Conservation (phyloP, 495 filamentous ascomycete species). For the Penicillium nucicola region DNA sequence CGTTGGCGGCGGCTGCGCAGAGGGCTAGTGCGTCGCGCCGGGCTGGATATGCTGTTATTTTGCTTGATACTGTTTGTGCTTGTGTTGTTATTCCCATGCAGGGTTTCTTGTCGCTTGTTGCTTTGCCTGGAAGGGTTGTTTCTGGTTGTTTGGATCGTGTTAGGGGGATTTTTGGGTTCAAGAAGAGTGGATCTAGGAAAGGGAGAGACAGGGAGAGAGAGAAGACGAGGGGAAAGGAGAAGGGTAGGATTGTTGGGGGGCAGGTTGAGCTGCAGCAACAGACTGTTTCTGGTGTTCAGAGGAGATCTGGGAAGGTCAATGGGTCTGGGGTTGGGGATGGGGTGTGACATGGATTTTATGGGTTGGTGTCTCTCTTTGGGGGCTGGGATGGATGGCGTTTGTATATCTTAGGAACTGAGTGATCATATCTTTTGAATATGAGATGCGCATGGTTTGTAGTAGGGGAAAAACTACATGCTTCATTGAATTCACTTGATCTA, state of each 20-base stretch:
- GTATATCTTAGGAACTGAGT: no score
- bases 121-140: slow-evolving; percentile 22
- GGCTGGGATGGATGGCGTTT: no score
- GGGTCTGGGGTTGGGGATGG: no score
- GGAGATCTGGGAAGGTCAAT: no score
- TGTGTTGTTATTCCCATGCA: slow-evolving; percentile 28
- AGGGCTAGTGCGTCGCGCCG: slow-evolving; percentile 26
- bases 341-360: no score
- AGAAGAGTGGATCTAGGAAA: slow-evolving; percentile 12
- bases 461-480: no score
- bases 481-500: not conserved
- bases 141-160: slow-evolving; percentile 15
- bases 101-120: slow-evolving; percentile 19
- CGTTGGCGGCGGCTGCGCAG: slow-evolving; percentile 73
- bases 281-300: no score
- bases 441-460: no score
- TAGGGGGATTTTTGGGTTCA: slow-evolving; percentile 13
- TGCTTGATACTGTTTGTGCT: slow-evolving; percentile 29
- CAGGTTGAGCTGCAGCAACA: no score
- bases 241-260: not conserved
- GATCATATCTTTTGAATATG: no score
- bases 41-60: slow-evolving; percentile 17
- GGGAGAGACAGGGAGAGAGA: not conserved
- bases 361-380: no score
- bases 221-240: not conserved